Evolutionary conservation across 2,329 filamentous ascomycete species (phyloP).

Genomic region (Claviceps spartinae): DNA sequence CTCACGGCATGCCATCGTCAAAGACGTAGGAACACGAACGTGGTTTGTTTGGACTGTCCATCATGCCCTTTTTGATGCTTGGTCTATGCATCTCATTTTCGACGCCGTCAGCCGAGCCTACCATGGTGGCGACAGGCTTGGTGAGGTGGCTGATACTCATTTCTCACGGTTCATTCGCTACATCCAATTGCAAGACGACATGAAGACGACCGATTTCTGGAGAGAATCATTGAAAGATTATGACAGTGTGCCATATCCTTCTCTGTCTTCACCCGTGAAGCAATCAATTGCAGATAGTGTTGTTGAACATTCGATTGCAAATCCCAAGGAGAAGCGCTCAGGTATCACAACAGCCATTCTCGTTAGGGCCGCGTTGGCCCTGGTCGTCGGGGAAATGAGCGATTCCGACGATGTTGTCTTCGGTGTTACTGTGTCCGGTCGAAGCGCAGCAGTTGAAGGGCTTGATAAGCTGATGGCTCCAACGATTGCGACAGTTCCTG

Average conservation of each 20-base stretch:
- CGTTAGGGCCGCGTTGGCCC: constrained; percentile 30
- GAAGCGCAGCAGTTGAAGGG: constrained; percentile 12
- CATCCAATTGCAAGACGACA: background rate
- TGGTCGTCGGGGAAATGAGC: constrained; percentile 34
- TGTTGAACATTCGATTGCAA: too few relatives aligned
- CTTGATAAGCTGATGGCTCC: constrained; percentile 13
- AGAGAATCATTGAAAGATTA: too few relatives aligned
- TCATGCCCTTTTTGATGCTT: constrained; percentile 37
- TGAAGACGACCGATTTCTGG: too few relatives aligned
- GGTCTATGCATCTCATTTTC: constrained; percentile 29
- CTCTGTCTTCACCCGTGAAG: too few relatives aligned
- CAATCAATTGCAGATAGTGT: too few relatives aligned
- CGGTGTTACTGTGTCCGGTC: constrained; percentile 28
- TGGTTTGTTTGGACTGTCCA: constrained; percentile 27
- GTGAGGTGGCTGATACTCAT: too few relatives aligned
- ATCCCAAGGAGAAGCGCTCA: too few relatives aligned
- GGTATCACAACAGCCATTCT: constrained; percentile 14
- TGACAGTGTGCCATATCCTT: too few relatives aligned
- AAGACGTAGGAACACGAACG: constrained; percentile 20
- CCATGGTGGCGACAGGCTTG: background rate
- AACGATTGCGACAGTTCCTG: constrained; percentile 28
- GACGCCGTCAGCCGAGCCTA: constrained; percentile 15
- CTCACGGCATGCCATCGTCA: constrained; percentile 26
- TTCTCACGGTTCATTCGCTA: constrained; percentile 9
- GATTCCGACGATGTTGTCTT: constrained; percentile 26